These are phyloP conservation scores for Austroboletus niveus DNA, from an alignment of 1,284 basidiomycete species.

Conservation along the genomic window DNA sequence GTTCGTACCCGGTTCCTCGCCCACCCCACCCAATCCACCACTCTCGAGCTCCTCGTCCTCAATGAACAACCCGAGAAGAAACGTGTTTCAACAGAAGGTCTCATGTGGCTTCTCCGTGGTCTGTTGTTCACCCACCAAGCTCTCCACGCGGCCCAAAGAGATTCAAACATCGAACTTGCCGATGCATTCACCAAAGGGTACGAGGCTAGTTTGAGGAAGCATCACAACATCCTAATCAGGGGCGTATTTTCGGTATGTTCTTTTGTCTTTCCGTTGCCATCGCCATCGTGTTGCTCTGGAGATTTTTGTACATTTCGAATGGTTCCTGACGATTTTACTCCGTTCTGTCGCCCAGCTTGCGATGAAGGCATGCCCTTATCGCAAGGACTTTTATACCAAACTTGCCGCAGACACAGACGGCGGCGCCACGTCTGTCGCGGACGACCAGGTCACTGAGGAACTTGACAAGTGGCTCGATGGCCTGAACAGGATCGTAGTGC, in stretches of 20 bases:
- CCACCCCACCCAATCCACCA: conserved; percentile 62
- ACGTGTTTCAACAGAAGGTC: conserved; percentile 82
- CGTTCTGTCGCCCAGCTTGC: conserved; percentile 41
- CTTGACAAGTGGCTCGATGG: conserved; percentile 69
- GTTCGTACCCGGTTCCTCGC: conserved; percentile 78
- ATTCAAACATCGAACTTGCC: conserved; percentile 71
- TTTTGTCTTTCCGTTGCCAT: not conserved
- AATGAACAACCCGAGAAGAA: conserved; percentile 90
- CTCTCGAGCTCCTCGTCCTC: conserved; percentile 83
- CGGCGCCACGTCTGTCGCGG: conserved; percentile 47
- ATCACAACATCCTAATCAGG: conserved; percentile 88
- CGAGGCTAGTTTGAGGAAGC: conserved; percentile 77
- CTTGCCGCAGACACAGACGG: conserved; percentile 61
- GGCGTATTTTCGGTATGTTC: conserved; percentile 78
- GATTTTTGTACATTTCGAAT: no score
- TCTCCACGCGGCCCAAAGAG: conserved; percentile 69
- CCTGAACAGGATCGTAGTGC: conserved; percentile 67
- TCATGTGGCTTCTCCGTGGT: conserved; percentile 90
- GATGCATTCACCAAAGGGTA: conserved; percentile 84
- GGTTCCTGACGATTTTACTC: not conserved
- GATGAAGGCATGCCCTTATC: conserved; percentile 96
- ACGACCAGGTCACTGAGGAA: conserved; percentile 67
- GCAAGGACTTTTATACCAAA: conserved; percentile 87
- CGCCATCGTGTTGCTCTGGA: no score
- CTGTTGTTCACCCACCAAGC: conserved; percentile 90